Conservation (phyloP, 108 stramenopile genomes). For the Discostella stelligeroides region DNA sequence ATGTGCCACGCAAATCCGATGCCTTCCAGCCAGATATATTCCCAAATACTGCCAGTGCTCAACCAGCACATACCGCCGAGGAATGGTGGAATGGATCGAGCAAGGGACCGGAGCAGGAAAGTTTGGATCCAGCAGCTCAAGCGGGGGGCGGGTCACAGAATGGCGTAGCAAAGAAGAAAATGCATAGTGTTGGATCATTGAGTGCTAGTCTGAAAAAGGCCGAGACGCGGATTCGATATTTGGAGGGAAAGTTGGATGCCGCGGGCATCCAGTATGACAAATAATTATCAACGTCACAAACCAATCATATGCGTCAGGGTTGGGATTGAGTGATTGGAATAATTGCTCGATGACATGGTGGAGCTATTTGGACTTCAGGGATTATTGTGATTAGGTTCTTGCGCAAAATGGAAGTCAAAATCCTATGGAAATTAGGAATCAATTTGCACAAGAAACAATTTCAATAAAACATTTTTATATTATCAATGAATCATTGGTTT, state of each 20-base stretch:
- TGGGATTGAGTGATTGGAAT: neutral
- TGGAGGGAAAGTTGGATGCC: constrained; percentile 79
- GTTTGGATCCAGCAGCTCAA: constrained; percentile 65
- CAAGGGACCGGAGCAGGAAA: constrained; percentile 81
- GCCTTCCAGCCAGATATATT: constrained; percentile 99
- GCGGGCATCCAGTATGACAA: constrained; percentile 57
- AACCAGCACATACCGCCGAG: constrained; percentile 89
- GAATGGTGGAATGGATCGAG: constrained; percentile 93
- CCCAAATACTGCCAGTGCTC: constrained; percentile 84
- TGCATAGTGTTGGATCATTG: constrained; percentile 72
- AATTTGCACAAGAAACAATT: too few relatives aligned
- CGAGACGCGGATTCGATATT: constrained; percentile 67
- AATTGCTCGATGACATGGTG: too few relatives aligned
- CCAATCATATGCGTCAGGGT: too few relatives aligned
- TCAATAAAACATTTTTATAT: too few relatives aligned
- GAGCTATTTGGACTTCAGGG: neutral
- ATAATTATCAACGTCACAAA: too few relatives aligned
- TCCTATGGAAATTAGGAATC: too few relatives aligned
- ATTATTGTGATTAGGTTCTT: too few relatives aligned
- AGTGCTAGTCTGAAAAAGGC: constrained; percentile 76
- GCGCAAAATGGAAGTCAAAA: too few relatives aligned
- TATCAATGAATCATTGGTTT: too few relatives aligned
- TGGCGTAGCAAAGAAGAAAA: constrained; percentile 49
- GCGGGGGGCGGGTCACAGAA: constrained; percentile 13
- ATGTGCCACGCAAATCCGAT: constrained; percentile 97